Evolutionary conservation across 257 asterid genomes (phyloP).

Genomic region (Salvia hispanica): DNA sequence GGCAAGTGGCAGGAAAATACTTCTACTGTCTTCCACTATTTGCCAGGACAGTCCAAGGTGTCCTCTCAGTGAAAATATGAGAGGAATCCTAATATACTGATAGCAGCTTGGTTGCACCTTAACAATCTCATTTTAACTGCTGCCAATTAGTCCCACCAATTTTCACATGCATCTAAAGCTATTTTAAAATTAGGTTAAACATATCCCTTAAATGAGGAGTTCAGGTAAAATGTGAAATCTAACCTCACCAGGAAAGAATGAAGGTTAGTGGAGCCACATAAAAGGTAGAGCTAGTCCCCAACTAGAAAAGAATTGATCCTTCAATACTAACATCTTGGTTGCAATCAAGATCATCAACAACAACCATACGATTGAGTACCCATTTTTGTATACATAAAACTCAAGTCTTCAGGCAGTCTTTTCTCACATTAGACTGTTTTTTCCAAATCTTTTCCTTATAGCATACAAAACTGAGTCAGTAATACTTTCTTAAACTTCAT

Average conservation of each 20-base stretch:
- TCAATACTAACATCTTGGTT: not conserved
- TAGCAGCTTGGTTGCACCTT: not conserved
- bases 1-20: slow-evolving; percentile 1
- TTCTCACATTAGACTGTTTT: not conserved
- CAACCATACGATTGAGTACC: slow-evolving; percentile 1
- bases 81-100: not conserved
- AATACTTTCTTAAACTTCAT: slow-evolving; percentile 6
- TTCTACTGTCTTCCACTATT: no score
- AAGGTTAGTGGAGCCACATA: not conserved
- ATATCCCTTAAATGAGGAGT: not conserved
- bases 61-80: not conserved
- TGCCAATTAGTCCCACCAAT: not conserved
- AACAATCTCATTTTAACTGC: not conserved
- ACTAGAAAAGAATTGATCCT: not conserved
- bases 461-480: not conserved
- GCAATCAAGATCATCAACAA: not conserved
- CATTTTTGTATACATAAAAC: not conserved
- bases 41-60: not conserved
- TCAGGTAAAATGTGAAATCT: not conserved
- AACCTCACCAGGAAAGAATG: not conserved
- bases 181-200: not conserved
- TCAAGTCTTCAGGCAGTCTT: not conserved
- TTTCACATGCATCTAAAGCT: not conserved
- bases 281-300: not conserved
- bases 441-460: not conserved